These are phyloP conservation scores for Mrakia blollopis DNA, from an alignment of 768 basidiomycete species.

Conservation along the genomic window DNA sequence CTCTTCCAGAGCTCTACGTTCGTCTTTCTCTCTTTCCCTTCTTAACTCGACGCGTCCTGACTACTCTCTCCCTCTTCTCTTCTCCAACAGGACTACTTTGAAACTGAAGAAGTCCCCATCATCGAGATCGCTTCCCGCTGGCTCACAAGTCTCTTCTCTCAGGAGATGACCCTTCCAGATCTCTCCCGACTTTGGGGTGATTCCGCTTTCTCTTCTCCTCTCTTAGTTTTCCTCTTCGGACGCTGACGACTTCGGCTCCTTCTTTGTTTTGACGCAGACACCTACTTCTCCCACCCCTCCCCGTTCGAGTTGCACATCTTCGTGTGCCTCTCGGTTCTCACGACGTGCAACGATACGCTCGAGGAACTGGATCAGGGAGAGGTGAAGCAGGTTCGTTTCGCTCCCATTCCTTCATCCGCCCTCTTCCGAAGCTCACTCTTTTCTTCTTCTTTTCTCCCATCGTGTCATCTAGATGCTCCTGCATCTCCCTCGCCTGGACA, in stretches of 20 bases:
- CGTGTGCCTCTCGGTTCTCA: constrained; percentile 25
- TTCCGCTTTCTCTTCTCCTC: neutral
- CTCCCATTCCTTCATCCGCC: neutral
- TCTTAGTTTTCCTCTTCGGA: no score
- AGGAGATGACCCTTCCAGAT: constrained; percentile 18
- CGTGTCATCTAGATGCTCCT: neutral
- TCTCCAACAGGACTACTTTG: constrained; percentile 22
- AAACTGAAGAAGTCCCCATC: constrained; percentile 25
- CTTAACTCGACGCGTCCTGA: neutral
- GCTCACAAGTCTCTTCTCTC: constrained; percentile 10
- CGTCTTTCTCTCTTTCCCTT: neutral
- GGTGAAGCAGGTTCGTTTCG: neutral
- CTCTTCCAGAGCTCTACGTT: constrained; percentile 18
- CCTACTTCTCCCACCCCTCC: constrained; percentile 19
- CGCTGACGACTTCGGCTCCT: neutral
- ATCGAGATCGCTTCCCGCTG: constrained; percentile 18
- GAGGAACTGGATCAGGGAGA: constrained; percentile 27
- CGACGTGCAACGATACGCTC: constrained; percentile 21
- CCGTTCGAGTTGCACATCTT: constrained; percentile 17
- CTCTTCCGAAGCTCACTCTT: neutral
- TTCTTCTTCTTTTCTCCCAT: neutral
- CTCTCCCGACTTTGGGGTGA: constrained; percentile 19
- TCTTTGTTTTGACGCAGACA: neutral
- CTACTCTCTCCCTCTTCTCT: neutral
- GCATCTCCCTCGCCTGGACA: constrained; percentile 16